A percentile compares a stretch with the other conserved stretches of the same genome.
Evolutionary conservation across 2,329 filamentous ascomycete species (phyloP).

Genomic region (Thermothelomyces thermophilus): DNA sequence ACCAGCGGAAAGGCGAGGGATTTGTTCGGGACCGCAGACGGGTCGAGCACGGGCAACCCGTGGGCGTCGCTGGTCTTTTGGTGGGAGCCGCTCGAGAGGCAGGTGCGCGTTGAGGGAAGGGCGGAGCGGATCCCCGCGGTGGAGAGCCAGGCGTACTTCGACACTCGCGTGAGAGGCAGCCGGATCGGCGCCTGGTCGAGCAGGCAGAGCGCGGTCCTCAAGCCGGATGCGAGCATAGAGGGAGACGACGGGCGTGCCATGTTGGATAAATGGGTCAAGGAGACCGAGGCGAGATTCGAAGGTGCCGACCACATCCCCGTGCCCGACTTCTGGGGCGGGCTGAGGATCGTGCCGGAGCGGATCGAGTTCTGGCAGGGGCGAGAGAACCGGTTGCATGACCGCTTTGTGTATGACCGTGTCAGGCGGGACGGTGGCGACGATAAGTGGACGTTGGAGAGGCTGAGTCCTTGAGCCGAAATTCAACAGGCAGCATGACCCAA

Average conservation of each 20-base stretch:
- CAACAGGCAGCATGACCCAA: neutral
- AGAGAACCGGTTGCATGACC: constrained; percentile 83
- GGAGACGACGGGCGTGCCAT: constrained; percentile 63
- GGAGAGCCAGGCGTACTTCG: constrained; percentile 66
- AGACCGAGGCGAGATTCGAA: constrained; percentile 69
- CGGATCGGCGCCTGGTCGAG: constrained; percentile 91
- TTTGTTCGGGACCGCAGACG: constrained; percentile 37
- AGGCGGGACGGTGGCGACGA: constrained; percentile 39
- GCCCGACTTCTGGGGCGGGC: constrained; percentile 89
- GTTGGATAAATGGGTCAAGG: constrained; percentile 70
- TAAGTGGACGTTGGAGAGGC: constrained; percentile 62
- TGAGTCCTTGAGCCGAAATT: constrained; percentile 55
- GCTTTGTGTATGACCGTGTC: constrained; percentile 74
- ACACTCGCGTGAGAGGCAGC: constrained; percentile 68
- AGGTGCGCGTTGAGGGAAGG: constrained; percentile 81
- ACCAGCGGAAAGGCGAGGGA: constrained; percentile 66
- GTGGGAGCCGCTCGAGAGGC: constrained; percentile 81
- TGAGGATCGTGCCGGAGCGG: constrained; percentile 76
- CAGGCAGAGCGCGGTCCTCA: constrained; percentile 72
- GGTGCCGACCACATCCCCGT: constrained; percentile 76
- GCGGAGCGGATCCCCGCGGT: constrained; percentile 59
- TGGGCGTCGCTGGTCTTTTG: constrained; percentile 82
- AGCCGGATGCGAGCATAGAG: constrained; percentile 33
- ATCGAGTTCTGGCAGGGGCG: constrained; percentile 97
- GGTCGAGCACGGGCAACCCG: constrained; percentile 47